phyloP scores from a whole-genome alignment of 2,329 filamentous ascomycete genomes.

The Neurospora sp. region DNA sequence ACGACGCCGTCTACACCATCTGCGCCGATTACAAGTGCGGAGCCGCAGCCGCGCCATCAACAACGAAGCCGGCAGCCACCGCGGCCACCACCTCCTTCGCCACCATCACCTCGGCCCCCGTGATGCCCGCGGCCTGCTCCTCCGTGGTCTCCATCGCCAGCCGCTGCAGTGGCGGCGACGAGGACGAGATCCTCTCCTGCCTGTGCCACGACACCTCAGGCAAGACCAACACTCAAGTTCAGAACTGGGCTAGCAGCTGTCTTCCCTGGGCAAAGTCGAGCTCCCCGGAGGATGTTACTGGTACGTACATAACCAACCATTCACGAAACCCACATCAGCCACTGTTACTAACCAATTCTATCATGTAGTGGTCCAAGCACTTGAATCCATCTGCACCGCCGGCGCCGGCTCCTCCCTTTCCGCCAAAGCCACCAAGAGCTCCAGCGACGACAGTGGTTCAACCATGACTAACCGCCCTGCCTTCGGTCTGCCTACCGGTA shows the following conservation, averaged over 20 bases:
- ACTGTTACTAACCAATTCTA: background rate
- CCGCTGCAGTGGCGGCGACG: background rate
- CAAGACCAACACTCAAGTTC: slow-evolving; percentile 15
- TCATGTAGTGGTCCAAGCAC: background rate
- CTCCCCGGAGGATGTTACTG: slow-evolving; percentile 9
- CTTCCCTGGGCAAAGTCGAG: slow-evolving; percentile 13
- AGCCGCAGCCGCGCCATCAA: background rate
- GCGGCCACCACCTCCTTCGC: background rate
- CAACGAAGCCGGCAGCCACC: background rate
- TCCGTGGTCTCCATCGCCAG: slow-evolving; percentile 10
- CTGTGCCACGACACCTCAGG: slow-evolving; percentile 16
- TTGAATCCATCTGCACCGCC: background rate
- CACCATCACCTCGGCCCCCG: background rate
- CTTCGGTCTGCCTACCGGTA: background rate
- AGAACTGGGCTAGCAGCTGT: slow-evolving; percentile 17
- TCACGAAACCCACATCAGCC: background rate
- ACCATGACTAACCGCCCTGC: background rate
- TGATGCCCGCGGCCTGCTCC: slow-evolving; percentile 15
- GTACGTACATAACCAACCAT: background rate
- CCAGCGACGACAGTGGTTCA: background rate
- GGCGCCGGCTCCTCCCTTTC: background rate
- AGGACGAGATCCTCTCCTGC: slow-evolving; percentile 7
- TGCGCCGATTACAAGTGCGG: background rate
- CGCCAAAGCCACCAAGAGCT: background rate
- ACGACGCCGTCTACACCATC: slow-evolving; percentile 1